These are phyloP conservation scores for Gremmenia infestans DNA, from an alignment of 2,329 filamentous ascomycete genomes.

Conservation along the genomic window DNA sequence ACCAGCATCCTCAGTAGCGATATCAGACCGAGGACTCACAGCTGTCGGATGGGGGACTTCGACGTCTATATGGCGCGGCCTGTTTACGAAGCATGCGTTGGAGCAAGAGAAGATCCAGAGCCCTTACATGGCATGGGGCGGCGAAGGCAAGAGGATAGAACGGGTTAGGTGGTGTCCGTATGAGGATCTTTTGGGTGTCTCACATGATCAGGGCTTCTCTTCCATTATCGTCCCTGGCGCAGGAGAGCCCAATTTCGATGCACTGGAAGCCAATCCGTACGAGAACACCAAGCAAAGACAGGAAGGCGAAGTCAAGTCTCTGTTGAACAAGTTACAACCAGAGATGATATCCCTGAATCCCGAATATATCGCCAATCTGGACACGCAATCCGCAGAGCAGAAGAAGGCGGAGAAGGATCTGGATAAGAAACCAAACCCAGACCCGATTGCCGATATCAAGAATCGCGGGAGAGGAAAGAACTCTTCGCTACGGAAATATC, in stretches of 20 bases:
- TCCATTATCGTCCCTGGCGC: slow-evolving; percentile 88
- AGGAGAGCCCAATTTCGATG: slow-evolving; percentile 96
- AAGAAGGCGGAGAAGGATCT: slow-evolving; percentile 72
- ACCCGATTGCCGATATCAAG: slow-evolving; percentile 56
- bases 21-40: slow-evolving; percentile 83
- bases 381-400: slow-evolving; percentile 74
- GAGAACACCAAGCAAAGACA: slow-evolving; percentile 90
- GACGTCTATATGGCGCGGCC: slow-evolving; percentile 83
- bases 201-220: slow-evolving; percentile 81
- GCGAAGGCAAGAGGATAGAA: slow-evolving; percentile 76
- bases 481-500: slow-evolving; percentile 77
- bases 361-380: slow-evolving; percentile 83
- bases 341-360: slow-evolving; percentile 97
- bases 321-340: slow-evolving; percentile 91
- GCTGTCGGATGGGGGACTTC: slow-evolving; percentile 90
- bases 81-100: slow-evolving; percentile 68
- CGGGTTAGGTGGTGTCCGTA: slow-evolving; percentile 88
- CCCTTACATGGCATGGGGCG: slow-evolving; percentile 91
- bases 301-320: slow-evolving; percentile 80
- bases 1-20: slow-evolving; percentile 76
- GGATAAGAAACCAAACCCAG: slow-evolving; percentile 56
- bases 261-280: slow-evolving; percentile 90
- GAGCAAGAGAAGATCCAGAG: slow-evolving; percentile 77
- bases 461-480: slow-evolving; percentile 88
- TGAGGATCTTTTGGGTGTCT: slow-evolving; percentile 84